These are phyloP conservation scores for Alisma plantagoaquatica DNA, from an alignment of 106 monocot species.

Conservation along the genomic window DNA sequence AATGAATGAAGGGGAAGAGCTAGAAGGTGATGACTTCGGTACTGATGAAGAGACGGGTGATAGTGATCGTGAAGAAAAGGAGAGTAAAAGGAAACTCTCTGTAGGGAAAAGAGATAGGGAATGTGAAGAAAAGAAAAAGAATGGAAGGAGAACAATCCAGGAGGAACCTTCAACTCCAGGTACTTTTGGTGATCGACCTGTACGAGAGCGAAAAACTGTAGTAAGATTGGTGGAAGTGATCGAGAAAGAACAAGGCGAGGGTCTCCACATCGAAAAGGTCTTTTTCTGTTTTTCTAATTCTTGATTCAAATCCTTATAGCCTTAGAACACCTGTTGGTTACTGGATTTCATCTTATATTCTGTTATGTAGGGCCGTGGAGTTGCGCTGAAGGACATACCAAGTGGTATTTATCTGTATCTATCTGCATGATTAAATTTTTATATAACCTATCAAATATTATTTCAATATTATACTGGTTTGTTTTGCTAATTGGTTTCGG, in stretches of 20 bases:
- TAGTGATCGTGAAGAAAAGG: conserved; percentile 12
- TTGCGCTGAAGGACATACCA: conserved; percentile 54
- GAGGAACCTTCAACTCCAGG: conserved; percentile 9
- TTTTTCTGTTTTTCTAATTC: no score
- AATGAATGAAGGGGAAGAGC: conserved; percentile 14
- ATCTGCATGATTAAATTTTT: no score
- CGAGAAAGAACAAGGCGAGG: conserved; percentile 48
- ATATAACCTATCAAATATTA: no score
- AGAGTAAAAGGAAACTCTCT: background rate
- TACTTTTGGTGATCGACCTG: conserved; percentile 35
- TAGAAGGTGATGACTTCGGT: no score
- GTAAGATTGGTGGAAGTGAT: conserved; percentile 73
- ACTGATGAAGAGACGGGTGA: conserved; percentile 7
- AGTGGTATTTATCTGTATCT: conserved; percentile 53
- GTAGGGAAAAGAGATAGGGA: no score
- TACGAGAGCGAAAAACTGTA: conserved; percentile 72
- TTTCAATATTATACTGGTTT: no score
- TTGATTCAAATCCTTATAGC: no score
- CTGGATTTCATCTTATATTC: background rate
- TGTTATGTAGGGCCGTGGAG: conserved; percentile 42
- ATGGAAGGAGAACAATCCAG: background rate
- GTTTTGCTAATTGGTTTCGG: no score
- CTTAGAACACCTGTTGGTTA: conserved; percentile 8
- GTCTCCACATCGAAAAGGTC: conserved; percentile 39
- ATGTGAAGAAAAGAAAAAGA: conserved; percentile 3